phyloP scores from a whole-genome alignment of 352 stramenopile species.

The Plasmopara viticola region DNA sequence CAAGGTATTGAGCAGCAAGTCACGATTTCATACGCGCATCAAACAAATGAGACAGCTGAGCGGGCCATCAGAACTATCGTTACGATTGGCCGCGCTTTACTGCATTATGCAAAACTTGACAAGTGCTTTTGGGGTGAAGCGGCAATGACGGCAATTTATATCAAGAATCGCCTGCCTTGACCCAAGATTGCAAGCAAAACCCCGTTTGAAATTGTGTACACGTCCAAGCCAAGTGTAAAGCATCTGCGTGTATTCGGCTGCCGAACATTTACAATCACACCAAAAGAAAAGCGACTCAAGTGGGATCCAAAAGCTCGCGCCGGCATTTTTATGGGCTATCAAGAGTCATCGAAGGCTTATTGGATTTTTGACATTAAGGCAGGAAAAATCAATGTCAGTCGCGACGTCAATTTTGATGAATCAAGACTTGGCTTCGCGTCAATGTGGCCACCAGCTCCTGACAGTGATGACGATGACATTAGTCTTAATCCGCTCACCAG shows the following conservation, averaged over 20 bases:
- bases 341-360: constrained; percentile 8
- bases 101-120: too few relatives aligned
- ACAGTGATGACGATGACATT: too few relatives aligned
- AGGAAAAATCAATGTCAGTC: not conserved
- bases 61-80: not conserved
- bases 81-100: too few relatives aligned
- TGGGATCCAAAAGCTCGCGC: constrained; percentile 7
- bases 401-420: not conserved
- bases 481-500: too few relatives aligned
- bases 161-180: too few relatives aligned
- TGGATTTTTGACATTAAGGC: constrained; percentile 5
- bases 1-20: constrained; percentile 12
- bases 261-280: not conserved
- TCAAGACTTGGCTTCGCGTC: not conserved
- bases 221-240: constrained; percentile 11
- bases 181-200: not conserved
- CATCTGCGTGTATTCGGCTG: constrained; percentile 4
- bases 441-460: too few relatives aligned
- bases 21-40: constrained; percentile 8
- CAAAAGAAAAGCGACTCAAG: constrained; percentile 7
- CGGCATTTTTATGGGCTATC: not conserved
- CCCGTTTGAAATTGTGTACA: not conserved
- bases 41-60: constrained; percentile 11
- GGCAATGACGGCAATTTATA: too few relatives aligned
- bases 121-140: too few relatives aligned